A percentile compares a stretch with the other conserved stretches of the same genome.
These are phyloP conservation scores for Achlya hypogyna DNA, from an alignment of 352 stramenopile genomes.

Conservation along the genomic window DNA sequence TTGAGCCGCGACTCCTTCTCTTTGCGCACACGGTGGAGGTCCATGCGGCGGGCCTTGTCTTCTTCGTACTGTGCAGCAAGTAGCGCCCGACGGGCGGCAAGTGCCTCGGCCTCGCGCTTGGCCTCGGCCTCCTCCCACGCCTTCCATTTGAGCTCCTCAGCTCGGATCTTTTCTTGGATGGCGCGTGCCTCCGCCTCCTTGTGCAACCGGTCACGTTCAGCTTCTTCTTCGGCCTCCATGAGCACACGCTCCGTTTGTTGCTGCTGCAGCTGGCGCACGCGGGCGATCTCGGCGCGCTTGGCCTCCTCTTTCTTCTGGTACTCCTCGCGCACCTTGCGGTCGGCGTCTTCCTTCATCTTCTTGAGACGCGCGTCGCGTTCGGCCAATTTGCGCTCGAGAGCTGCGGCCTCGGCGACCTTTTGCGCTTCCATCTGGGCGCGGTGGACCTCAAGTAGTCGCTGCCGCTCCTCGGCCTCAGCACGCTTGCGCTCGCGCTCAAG, in stretches of 20 bases:
- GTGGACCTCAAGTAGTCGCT: conserved; percentile 38
- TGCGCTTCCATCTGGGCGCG: conserved; percentile 37
- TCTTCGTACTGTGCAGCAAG: conserved; percentile 57
- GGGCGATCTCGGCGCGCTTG: conserved; percentile 30
- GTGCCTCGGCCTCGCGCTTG: conserved; percentile 41
- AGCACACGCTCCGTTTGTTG: conserved; percentile 36
- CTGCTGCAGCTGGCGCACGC: conserved; percentile 29
- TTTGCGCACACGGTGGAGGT: conserved; percentile 57
- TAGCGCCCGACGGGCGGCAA: conserved; percentile 32
- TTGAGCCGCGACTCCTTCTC: conserved; percentile 25
- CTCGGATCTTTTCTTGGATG: conserved; percentile 38
- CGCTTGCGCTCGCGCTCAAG: conserved; percentile 2
- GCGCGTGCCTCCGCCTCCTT: conserved; percentile 32
- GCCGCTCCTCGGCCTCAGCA: conserved; percentile 33
- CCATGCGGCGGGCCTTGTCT: conserved; percentile 48
- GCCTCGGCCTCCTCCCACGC: conserved; percentile 43
- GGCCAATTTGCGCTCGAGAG: conserved; percentile 25
- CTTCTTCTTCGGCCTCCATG: conserved; percentile 47
- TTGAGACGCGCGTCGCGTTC: conserved; percentile 50
- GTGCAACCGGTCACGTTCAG: conserved; percentile 29
- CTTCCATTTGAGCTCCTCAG: conserved; percentile 51
- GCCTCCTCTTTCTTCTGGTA: conserved; percentile 25
- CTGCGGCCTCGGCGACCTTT: conserved; percentile 43
- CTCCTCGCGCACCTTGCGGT: conserved; percentile 41
- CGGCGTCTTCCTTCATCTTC: conserved; percentile 48